Evolutionary conservation across 2,329 filamentous ascomycete genomes (phyloP).

Genomic region (Fusarium euwallaceae): DNA sequence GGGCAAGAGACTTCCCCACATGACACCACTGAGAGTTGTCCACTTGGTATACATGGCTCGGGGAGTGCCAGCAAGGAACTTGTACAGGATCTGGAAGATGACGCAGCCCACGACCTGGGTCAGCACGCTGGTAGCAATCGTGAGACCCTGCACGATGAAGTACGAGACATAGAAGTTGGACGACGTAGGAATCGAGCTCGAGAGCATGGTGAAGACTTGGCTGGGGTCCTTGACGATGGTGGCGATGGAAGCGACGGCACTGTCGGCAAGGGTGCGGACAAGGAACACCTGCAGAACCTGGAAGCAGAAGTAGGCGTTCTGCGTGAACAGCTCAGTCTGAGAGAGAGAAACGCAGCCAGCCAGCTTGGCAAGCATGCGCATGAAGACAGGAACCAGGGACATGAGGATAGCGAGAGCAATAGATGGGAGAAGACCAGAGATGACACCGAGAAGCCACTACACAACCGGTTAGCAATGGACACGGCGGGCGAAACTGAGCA

Average conservation of each 20-base stretch:
- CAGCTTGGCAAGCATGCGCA: conserved; percentile 77
- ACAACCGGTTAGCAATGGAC: conserved; percentile 5
- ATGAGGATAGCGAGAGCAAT: conserved; percentile 85
- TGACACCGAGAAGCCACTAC: conserved; percentile 75
- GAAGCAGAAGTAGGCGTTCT: conserved; percentile 93
- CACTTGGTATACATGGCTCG: conserved; percentile 83
- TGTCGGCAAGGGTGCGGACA: conserved; percentile 84
- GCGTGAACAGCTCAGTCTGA: conserved; percentile 86
- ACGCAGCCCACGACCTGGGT: conserved; percentile 77
- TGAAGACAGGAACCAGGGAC: conserved; percentile 79
- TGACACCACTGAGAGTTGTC: conserved; percentile 75
- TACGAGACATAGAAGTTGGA: conserved; percentile 96
- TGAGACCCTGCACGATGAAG: conserved; percentile 87
- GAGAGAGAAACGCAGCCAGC: conserved; percentile 84
- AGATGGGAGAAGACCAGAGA: conserved; percentile 86
- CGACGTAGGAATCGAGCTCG: conserved; percentile 80
- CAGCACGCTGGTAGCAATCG: conserved; percentile 78
- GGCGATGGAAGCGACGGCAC: conserved; percentile 77
- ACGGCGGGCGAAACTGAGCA: not conserved
- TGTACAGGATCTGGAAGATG: conserved; percentile 76
- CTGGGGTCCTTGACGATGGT: conserved; percentile 74
- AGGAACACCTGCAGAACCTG: conserved; percentile 95
- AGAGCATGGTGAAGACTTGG: conserved; percentile 73
- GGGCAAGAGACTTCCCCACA: conserved; percentile 84
- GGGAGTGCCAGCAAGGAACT: conserved; percentile 80